Base-by-base conservation (phyloP, 2,329 filamentous ascomycete species). In the Helotiales sp. region DNA sequence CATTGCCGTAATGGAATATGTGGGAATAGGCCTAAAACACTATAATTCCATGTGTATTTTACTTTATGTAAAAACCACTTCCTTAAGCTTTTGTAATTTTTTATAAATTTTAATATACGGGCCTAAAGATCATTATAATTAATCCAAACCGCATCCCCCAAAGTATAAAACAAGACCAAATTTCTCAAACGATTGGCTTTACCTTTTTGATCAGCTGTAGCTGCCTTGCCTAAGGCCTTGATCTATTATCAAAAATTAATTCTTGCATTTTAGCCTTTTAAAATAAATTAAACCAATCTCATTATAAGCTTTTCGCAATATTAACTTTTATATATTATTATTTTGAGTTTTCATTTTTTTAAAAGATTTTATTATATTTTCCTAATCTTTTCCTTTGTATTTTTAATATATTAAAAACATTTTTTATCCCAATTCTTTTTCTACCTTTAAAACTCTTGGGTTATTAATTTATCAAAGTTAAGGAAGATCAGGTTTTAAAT, bases 271-370 rank as follows among this genome's bases (percentile, higher is more conserved):
- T 22, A 22, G 3, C 3, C 10, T 7, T 50, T 50, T 11, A 50
- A 50, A 28, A 50, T 10, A 3, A 11, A 50, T 50, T 50, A 28
- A 50, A 50, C 17, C 22, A 28, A 50, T 28, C 17, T 50, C 17
- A 28, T 15, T 11, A 7, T 50, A 13, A 50, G 17, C 17, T 22
- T n/a, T 50, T 28, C 3, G 17, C 17, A 50, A 50, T 13, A 50
- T 50, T 13, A 13, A 50, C 47, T 50, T 50, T n/a, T n/a, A n/a
- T 8, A 3, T 50, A 50, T 11, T n/a, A 22, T 15, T 22, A 4
- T 50, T 50, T 50, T 13, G 17, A 50, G 17, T 50, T 50, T 50
- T 50, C 47, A 50, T 50, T 50, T 50, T 50, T n/a, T 28, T 11
- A 11, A 50, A 28, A 28, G 47, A 22, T 15, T 50, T 50, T 17